These are phyloP conservation scores for Aspergillus udagawae DNA, from an alignment of 2,329 filamentous ascomycete genomes.

Conservation along the genomic window DNA sequence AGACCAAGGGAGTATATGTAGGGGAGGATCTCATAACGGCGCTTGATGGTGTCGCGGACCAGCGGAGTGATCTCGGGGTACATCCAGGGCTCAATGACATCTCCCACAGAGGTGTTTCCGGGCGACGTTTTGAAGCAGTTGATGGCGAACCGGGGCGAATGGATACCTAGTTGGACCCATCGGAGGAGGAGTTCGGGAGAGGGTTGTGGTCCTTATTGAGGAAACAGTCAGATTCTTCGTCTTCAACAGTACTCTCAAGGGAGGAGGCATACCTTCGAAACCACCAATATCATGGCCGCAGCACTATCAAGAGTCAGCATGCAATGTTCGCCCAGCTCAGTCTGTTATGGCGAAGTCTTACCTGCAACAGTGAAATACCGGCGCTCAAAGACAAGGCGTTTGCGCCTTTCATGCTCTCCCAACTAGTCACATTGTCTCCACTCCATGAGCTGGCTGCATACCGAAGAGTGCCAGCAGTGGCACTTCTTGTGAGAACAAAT, in stretches of 20 bases:
- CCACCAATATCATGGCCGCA: conserved; percentile 73
- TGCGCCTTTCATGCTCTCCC: conserved; percentile 68
- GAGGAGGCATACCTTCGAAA: conserved; percentile 55
- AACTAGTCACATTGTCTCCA: conserved; percentile 70
- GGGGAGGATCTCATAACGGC: conserved; percentile 67
- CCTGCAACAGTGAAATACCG: conserved; percentile 63
- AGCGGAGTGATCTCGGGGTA: conserved; percentile 63
- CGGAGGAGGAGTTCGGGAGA: conserved; percentile 66
- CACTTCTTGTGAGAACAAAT: conserved; percentile 66
- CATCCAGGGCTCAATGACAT: conserved; percentile 77
- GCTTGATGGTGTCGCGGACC: conserved; percentile 62
- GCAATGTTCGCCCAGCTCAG: background rate
- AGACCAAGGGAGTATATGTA: conserved; percentile 66
- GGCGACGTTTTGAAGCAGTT: conserved; percentile 73
- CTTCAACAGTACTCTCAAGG: background rate
- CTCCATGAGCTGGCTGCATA: conserved; percentile 72
- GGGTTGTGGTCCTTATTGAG: conserved; percentile 53
- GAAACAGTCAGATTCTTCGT: background rate
- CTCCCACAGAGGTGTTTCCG: conserved; percentile 62
- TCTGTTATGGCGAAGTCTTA: conserved; percentile 18
- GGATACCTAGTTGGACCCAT: conserved; percentile 68
- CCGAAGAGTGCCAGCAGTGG: conserved; percentile 65
- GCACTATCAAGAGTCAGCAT: conserved; percentile 38
- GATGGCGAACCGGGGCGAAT: conserved; percentile 69
- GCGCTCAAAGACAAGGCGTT: conserved; percentile 67